These are phyloP conservation scores for Aspergillus oerlinghausenensis DNA, from an alignment of 2,329 filamentous ascomycete species.

Conservation along the genomic window DNA sequence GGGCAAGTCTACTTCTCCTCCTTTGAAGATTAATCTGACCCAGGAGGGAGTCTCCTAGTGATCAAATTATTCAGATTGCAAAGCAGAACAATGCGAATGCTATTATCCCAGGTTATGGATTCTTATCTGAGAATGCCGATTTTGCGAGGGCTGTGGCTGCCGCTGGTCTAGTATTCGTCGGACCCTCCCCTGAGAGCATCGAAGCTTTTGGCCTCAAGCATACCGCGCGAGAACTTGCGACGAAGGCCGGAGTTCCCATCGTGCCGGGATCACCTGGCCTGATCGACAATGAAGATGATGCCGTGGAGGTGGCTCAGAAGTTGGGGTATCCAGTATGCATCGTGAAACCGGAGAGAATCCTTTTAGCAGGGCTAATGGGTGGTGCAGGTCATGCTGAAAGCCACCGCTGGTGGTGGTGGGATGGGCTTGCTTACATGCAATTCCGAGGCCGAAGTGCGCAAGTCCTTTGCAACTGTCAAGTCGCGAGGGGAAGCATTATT, in stretches of 20 bases:
- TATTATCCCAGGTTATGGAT: slow-evolving; percentile 64
- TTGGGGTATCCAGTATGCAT: slow-evolving; percentile 46
- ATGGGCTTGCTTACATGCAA: slow-evolving; percentile 79
- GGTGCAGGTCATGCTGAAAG: slow-evolving; percentile 66
- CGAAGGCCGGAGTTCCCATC: slow-evolving; percentile 50
- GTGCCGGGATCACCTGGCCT: slow-evolving; percentile 52
- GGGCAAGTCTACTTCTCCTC: slow-evolving; percentile 21
- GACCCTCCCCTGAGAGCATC: slow-evolving; percentile 53
- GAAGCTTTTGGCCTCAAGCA: slow-evolving; percentile 58
- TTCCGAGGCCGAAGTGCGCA: slow-evolving; percentile 62
- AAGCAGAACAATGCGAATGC: slow-evolving; percentile 49
- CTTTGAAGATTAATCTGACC: not conserved
- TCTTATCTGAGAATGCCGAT: slow-evolving; percentile 59
- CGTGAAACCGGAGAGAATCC: not conserved
- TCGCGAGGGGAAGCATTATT: slow-evolving; percentile 75
- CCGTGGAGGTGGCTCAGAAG: slow-evolving; percentile 39
- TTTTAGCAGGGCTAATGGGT: not conserved
- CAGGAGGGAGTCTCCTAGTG: slow-evolving; percentile 8
- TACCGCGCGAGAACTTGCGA: slow-evolving; percentile 51
- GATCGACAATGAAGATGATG: slow-evolving; percentile 46
- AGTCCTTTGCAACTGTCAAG: slow-evolving; percentile 67
- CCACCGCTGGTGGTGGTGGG: slow-evolving; percentile 73
- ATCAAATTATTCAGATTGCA: slow-evolving; percentile 48
- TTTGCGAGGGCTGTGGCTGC: slow-evolving; percentile 53
- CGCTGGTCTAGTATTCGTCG: slow-evolving; percentile 56